Percentiles rank a stretch among this genome's conserved stretches.
phyloP scores from a whole-genome alignment of 2,329 filamentous ascomycete species.

The Alternaria triticina region DNA sequence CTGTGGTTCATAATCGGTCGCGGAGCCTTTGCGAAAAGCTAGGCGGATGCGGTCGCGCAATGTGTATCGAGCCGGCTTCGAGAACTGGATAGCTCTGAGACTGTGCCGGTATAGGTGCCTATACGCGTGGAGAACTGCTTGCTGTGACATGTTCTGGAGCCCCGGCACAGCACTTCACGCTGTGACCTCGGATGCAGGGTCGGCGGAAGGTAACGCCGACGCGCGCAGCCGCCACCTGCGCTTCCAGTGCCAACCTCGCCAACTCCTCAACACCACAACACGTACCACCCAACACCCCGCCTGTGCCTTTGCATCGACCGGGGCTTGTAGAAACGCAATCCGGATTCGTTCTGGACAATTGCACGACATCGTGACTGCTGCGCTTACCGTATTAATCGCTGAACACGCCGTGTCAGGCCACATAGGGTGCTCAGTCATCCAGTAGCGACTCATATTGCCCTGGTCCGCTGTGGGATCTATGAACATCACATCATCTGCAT shows the following conservation, averaged over 20 bases:
- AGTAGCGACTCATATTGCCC: constrained; percentile 4
- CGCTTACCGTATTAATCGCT: constrained; percentile 22
- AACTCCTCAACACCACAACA: constrained; percentile 13
- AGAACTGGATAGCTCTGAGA: constrained; percentile 74
- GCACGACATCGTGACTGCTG: constrained; percentile 5
- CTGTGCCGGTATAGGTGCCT: constrained; percentile 70
- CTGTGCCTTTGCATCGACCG: constrained; percentile 25
- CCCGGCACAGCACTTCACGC: constrained; percentile 1
- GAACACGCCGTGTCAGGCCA: constrained; percentile 12
- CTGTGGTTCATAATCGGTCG: constrained; percentile 45
- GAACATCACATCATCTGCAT: constrained; percentile 11
- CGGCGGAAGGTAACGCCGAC: constrained; percentile 23
- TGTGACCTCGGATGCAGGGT: constrained; percentile 7
- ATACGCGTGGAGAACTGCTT: constrained; percentile 68
- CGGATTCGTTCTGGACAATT: constrained; percentile 3
- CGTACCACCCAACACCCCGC: constrained; percentile 20
- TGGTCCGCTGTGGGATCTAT: constrained; percentile 17
- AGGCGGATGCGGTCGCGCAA: constrained; percentile 59
- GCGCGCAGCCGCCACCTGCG: constrained; percentile 1
- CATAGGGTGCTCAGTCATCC: neutral
- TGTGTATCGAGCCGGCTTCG: constrained; percentile 70
- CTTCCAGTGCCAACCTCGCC: constrained; percentile 6
- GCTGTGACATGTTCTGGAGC: constrained; percentile 38
- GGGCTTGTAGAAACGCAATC: constrained; percentile 26
- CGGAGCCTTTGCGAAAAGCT: constrained; percentile 46